Base-by-base conservation (phyloP, 331 rosid species). In the Stylosanthes scabra region DNA sequence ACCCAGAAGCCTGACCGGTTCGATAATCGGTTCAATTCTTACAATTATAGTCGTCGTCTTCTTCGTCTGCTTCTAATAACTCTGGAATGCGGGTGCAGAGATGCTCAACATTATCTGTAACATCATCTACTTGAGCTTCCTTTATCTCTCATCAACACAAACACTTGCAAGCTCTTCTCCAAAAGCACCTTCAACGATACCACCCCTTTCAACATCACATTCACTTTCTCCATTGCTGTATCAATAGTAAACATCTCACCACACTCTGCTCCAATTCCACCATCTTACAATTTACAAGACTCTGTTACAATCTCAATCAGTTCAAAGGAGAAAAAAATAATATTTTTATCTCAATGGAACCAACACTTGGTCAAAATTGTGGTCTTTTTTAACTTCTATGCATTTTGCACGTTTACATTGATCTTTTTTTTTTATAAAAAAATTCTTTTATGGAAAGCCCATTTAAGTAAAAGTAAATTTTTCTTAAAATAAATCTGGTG, bases 341-440 rank as follows among this genome's bases (percentile, higher is more conserved):
- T 41, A 27, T 4, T 45, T 59, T 44, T 55, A 37, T 39, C 5
- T 69, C 20, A 54, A 20, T 63, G 16, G 16, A 68, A 15, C 51
- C 62, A 52, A 28, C 14, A 58, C 41, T 5, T 60, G 13, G 5
- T 8, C 13, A 20, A 60, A 12, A 12, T 37, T 7, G 11, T 7
- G 15, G 28, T 20, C 40, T 46, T n/a, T n/a, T n/a, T n/a, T n/a
- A n/a, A n/a, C n/a, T n/a, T 59, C 51, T 57, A 78, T 11, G 9
- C 39, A 34, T 34, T 34, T 1, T 65, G 57, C 39, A 56, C 2
- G 12, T 55, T 42, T 49, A 4, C n/a, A n/a, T n/a, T n/a, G n/a
- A n/a, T n/a, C n/a, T n/a, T n/a, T n/a, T n/a, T n/a, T n/a, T n/a
- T n/a, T 20, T 20, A 0, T 20, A 20, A 20, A 20, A 20, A 20